phyloP scores from a whole-genome alignment of 768 basidiomycete species.

The Leccinum boreale region DNA sequence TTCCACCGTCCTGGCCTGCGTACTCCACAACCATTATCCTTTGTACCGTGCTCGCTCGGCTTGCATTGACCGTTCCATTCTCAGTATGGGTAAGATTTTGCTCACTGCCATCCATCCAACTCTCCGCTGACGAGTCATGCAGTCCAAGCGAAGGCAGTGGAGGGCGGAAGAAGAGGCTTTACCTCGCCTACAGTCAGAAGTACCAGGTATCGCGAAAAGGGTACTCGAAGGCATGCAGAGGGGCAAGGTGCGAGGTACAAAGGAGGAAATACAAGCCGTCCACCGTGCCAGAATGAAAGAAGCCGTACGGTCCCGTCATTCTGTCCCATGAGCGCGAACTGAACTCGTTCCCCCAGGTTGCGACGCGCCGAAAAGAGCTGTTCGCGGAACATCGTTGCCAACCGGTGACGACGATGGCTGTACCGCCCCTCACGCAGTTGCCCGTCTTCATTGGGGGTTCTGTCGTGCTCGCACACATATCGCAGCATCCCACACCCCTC shows the following conservation, averaged over 20 bases:
- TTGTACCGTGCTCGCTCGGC: slow-evolving; percentile 57
- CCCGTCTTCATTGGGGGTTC: slow-evolving; percentile 72
- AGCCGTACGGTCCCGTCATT: slow-evolving; percentile 36
- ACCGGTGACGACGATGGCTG: slow-evolving; percentile 52
- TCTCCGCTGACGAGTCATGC: slow-evolving; percentile 12
- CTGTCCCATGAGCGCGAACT: not conserved
- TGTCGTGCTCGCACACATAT: slow-evolving; percentile 51
- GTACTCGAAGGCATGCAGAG: slow-evolving; percentile 50
- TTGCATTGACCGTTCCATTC: slow-evolving; percentile 60
- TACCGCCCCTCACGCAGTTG: slow-evolving; percentile 64
- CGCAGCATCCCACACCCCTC: slow-evolving; percentile 59
- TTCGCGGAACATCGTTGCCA: slow-evolving; percentile 55
- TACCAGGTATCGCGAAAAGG: slow-evolving; percentile 35
- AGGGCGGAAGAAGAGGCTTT: slow-evolving; percentile 58
- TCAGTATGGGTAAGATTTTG: slow-evolving; percentile 63
- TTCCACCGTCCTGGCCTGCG: slow-evolving; percentile 62
- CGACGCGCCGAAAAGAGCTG: slow-evolving; percentile 55
- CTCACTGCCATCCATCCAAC: not conserved
- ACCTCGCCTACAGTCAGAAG: slow-evolving; percentile 52
- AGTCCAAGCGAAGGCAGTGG: slow-evolving; percentile 63
- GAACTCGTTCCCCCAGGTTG: slow-evolving; percentile 39
- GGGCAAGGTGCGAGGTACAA: slow-evolving; percentile 52
- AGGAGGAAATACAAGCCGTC: slow-evolving; percentile 45
- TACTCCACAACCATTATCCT: slow-evolving; percentile 78
- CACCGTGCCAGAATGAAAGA: slow-evolving; percentile 47